Base-by-base conservation (phyloP, 2,329 filamentous ascomycete genomes). In the Aspergillus tanneri region DNA sequence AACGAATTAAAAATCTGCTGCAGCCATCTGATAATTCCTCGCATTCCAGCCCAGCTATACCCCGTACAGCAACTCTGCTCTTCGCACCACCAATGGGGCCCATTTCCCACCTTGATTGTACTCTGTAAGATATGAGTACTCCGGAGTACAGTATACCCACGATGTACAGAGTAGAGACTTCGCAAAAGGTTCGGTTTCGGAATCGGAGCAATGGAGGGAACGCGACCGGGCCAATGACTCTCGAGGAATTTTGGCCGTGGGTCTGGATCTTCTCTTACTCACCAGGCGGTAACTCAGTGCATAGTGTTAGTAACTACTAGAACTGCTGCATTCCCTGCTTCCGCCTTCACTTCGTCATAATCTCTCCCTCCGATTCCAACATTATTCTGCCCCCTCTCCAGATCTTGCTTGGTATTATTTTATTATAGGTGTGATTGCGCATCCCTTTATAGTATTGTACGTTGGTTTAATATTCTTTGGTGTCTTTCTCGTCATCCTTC, bases 291-390 rank as follows among this genome's bases (percentile, higher is more conserved):
- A n/a, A n/a, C n/a, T n/a, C n/a, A n/a, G n/a, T n/a, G n/a, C n/a
- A n/a, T n/a, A n/a, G n/a, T n/a, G n/a, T n/a, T n/a, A n/a, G n/a
- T 7, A 32, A 16, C 28, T 30, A 30, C 11, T 32, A 6, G 9
- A 34, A 34, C 30, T 34, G 19, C 16, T 34, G 14, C 30, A 34
- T 16, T n/a, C n/a, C 28, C 28, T 43, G 38, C 21, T 41, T 41
- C 38, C 38, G 38, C 38, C 28, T 43, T 43, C 28, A 12, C 41
- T 42, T n/a, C 28, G 28, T 21, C 41, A 35, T 35, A 12, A 16
- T 25, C 16, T 35, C 41, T 14, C 30, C 28, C 19, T 41, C 12
- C 38, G 14, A 24, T 18, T 18, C 28, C n/a, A n/a, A n/a, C n/a
- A n/a, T 43, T n/a, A 11, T 14, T 21, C 28, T 22, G 6, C 22